Evolutionary conservation across 2,329 filamentous ascomycete species (phyloP), one percentile per base, ranked within the genome.

Genomic region (Aspergillus ustus): DNA sequence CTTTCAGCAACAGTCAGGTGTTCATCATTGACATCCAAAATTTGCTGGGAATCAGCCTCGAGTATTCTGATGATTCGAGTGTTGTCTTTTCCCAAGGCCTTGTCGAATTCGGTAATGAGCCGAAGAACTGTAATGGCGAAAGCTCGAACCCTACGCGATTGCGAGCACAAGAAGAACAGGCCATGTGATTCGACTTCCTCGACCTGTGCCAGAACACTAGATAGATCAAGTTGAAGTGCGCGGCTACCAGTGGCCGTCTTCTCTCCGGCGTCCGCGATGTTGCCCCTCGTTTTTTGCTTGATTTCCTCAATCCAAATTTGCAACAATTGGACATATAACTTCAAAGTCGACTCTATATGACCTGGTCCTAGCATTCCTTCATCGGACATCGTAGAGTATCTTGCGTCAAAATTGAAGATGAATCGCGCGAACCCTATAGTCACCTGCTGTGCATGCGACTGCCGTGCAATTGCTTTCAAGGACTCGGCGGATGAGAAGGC

Each of bases 301-400:
- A 99, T 96, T 72, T 98, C 94, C 64, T 97, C 93, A 55, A 97
- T 96, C 96, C 96, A 99, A 44, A 99, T 97, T 65, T 93, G 89
- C 13, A 99, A 83, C 5, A 99, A 81, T 76, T 99, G 93, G 29
- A 98, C 92, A 71, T 99, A 99, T 11, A 99, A 83, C 65, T 91
- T 89, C 20, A 99, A 78, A 0, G 95, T 99, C 67, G 89, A 97
- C 75, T 99, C 95, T 60, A 99, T 97, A 72, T 99, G 95, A 4
- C 90, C 91, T 37, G 92, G 89, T 0, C 94, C 95, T 25, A 99
- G 87, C 89, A 99, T 95, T 2, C 95, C 95, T 34, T 96, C 95
- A 72, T 99, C 95, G 9, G 93, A 97, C 89, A 98, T 97, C 34
- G 95, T 98, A 1, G 94, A 92, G 75, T 99, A 99, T 25, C 93